phyloP scores from a whole-genome alignment of 2,329 filamentous ascomycete genomes.

The Colletotrichum sp. region DNA sequence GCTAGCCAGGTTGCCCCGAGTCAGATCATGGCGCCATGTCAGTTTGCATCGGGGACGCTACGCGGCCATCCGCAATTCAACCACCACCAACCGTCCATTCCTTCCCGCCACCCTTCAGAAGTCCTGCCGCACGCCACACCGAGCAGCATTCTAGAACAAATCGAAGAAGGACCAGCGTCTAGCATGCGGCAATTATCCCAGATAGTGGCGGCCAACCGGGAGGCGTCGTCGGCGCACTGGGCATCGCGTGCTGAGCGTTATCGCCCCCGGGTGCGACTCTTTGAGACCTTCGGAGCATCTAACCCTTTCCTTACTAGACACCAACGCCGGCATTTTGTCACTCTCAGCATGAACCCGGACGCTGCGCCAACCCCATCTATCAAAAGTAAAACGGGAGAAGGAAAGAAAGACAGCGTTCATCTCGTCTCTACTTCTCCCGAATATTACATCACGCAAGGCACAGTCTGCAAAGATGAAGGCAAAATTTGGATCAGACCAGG shows the following conservation, averaged over 20 bases:
- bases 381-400: neutral
- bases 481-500: neutral
- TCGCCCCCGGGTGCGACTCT: neutral
- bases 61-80: neutral
- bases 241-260: constrained; percentile 1
- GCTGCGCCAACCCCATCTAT: neutral
- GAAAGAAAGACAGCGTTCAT: neutral
- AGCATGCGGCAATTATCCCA: neutral
- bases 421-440: neutral
- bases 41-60: neutral
- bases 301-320: neutral
- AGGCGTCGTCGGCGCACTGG: neutral
- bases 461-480: neutral
- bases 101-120: neutral
- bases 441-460: neutral
- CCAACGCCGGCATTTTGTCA: neutral
- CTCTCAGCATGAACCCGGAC: neutral
- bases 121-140: neutral
- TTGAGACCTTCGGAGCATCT: neutral
- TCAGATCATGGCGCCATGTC: neutral
- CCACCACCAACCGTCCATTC: neutral
- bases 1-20: neutral
- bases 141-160: neutral
- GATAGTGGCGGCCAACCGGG: neutral
- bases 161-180: neutral